These are phyloP conservation scores for Arthrobotrys iridis DNA, from an alignment of 2,329 filamentous ascomycete genomes.

Conservation along the genomic window DNA sequence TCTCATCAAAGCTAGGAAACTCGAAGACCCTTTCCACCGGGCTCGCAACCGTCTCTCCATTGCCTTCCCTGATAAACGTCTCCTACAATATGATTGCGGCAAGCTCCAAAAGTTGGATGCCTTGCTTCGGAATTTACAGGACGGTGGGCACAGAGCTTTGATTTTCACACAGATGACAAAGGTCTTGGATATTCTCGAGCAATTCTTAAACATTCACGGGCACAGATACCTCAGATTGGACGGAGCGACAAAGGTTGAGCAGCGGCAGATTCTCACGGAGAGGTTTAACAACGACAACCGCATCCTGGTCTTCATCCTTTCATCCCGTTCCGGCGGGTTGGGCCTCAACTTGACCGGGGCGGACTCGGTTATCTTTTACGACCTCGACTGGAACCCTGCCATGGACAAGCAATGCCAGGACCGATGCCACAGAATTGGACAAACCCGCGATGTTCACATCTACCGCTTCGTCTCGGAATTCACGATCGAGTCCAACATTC, in stretches of 20 bases:
- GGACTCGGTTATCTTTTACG: constrained; percentile 98
- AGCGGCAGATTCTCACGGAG: constrained; percentile 92
- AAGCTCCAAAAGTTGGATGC: constrained; percentile 91
- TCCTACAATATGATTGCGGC: constrained; percentile 97
- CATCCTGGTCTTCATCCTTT: constrained; percentile 94
- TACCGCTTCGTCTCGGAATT: constrained; percentile 93
- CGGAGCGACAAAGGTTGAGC: constrained; percentile 94
- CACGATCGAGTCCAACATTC: constrained; percentile 97
- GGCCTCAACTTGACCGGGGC: constrained; percentile 97
- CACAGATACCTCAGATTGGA: constrained; percentile 96
- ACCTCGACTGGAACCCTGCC: constrained; percentile 98
- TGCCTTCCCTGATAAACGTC: constrained; percentile 92
- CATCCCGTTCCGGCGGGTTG: constrained; percentile 89
- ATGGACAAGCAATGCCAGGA: constrained; percentile 99
- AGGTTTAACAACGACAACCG: constrained; percentile 94
- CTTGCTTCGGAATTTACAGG: constrained; percentile 84
- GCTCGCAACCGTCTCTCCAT: constrained; percentile 91
- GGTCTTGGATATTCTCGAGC: constrained; percentile 94
- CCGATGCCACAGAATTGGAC: constrained; percentile 93
- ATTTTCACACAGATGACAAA: constrained; percentile 99
- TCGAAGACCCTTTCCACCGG: constrained; percentile 87
- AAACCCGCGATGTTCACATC: constrained; percentile 97
- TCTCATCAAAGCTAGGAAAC: constrained; percentile 68
- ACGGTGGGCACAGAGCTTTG: constrained; percentile 88
- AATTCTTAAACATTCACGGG: constrained; percentile 96